phyloP scores from a whole-genome alignment of 1,284 basidiomycete species.

The Moesziomyces globuligerus region DNA sequence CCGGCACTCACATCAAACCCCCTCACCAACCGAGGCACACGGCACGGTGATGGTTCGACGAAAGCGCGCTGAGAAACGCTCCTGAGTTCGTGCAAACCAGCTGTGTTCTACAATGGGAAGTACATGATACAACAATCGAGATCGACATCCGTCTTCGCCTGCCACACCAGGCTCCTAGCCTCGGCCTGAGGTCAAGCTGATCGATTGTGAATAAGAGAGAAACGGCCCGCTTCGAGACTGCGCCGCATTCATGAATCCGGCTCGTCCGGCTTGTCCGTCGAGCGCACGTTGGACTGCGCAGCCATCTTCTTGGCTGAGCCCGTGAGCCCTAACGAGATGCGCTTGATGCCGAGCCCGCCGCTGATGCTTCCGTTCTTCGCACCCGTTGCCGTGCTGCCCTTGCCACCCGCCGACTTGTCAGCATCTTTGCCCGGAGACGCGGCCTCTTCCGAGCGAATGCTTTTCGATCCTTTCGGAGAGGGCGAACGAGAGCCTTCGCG shows the following conservation, averaged over 20 bases:
- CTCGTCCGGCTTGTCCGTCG: constrained; percentile 27
- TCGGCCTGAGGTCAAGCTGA: background rate
- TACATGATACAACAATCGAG: constrained; percentile 23
- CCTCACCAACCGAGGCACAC: background rate
- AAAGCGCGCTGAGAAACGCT: too few species aligned
- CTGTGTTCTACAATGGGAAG: constrained; percentile 38
- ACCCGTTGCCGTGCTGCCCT: constrained; percentile 10
- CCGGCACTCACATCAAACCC: background rate
- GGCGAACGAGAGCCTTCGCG: constrained; percentile 30
- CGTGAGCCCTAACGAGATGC: constrained; percentile 47
- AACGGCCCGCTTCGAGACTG: background rate
- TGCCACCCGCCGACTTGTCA: constrained; percentile 6
- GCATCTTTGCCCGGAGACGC: constrained; percentile 15
- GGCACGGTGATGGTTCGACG: too few species aligned
- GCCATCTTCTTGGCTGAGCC: constrained; percentile 47
- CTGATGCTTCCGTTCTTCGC: constrained; percentile 20
- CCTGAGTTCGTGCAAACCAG: background rate
- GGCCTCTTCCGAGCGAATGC: constrained; percentile 9
- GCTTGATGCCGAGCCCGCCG: constrained; percentile 37
- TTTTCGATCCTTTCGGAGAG: constrained; percentile 26
- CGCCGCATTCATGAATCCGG: constrained; percentile 17
- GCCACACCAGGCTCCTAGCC: constrained; percentile 14
- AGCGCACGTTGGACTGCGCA: constrained; percentile 34
- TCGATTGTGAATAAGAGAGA: constrained; percentile 3
- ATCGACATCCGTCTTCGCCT: constrained; percentile 5